These are phyloP conservation scores for Stephanodiscus triporus DNA, from an alignment of 108 stramenopile species.

Conservation along the genomic window DNA sequence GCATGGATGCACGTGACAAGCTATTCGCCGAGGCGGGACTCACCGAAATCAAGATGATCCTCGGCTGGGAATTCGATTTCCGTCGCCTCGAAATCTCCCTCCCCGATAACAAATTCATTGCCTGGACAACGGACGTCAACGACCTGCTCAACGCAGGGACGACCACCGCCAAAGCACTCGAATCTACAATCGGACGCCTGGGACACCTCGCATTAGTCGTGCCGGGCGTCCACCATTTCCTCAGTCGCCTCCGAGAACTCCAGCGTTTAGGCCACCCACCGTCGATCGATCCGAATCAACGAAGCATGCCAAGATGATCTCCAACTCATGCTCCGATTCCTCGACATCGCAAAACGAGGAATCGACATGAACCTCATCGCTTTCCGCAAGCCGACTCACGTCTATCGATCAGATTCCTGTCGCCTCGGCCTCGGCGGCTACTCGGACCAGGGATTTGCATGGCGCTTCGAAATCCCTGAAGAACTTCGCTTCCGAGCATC, in stretches of 20 bases:
- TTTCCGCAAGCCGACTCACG: constrained; percentile 12
- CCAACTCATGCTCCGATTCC: constrained; percentile 7
- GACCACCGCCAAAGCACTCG: constrained; percentile 4
- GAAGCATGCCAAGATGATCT: background rate
- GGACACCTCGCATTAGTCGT: too few relatives aligned
- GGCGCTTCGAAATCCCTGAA: constrained; percentile 1
- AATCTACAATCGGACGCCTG: too few relatives aligned
- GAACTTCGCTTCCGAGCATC: constrained; percentile 15
- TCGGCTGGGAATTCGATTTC: too few relatives aligned
- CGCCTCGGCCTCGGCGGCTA: background rate
- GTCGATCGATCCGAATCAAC: background rate
- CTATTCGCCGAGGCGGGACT: too few relatives aligned
- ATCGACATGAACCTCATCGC: constrained; percentile 15
- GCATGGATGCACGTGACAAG: too few relatives aligned
- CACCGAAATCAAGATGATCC: too few relatives aligned
- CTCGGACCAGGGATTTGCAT: background rate
- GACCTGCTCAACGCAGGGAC: too few relatives aligned
- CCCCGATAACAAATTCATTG: too few relatives aligned
- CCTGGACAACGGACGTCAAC: too few relatives aligned
- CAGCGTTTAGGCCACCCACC: background rate
- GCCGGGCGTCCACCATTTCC: too few relatives aligned
- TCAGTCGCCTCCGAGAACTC: background rate
- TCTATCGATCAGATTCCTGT: background rate
- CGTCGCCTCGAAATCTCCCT: too few relatives aligned
- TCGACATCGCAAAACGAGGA: constrained; percentile 7